Percentiles rank a stretch among this genome's conserved stretches.
Conservation (phyloP, 129 eudicot genomes). For the Helianthus tuberosus region DNA sequence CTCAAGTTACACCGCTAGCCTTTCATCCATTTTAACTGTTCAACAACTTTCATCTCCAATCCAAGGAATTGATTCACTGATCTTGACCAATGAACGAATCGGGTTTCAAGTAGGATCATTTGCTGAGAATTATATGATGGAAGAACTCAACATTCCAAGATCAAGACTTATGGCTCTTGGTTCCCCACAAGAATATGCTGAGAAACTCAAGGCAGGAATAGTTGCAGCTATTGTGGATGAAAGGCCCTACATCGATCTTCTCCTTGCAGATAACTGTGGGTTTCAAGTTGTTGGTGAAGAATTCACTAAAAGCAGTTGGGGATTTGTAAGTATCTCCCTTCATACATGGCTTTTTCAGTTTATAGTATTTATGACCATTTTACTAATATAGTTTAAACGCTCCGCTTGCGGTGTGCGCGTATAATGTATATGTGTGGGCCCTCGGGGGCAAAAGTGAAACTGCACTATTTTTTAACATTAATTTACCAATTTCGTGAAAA, state of each 20-base stretch:
- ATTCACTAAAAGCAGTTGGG: slow-evolving; percentile 88
- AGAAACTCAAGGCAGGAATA: slow-evolving; percentile 50
- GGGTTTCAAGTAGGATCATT: slow-evolving; percentile 91
- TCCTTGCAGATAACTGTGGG: slow-evolving; percentile 57
- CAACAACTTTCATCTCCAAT: slow-evolving; percentile 84
- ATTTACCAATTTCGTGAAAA: too few relatives aligned
- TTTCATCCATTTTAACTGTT: slow-evolving; percentile 90
- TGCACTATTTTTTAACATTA: too few relatives aligned
- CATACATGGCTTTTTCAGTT: neutral
- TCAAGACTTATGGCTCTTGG: slow-evolving; percentile 72
- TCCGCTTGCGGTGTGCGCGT: too few relatives aligned
- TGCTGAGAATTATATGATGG: slow-evolving; percentile 67
- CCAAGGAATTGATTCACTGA: slow-evolving; percentile 73
- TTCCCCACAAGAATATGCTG: slow-evolving; percentile 79
- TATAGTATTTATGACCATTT: neutral
- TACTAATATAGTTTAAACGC: neutral
- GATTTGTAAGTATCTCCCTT: slow-evolving; percentile 71
- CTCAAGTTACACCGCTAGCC: slow-evolving; percentile 96
- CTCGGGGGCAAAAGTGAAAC: too few relatives aligned
- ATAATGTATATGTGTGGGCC: too few relatives aligned
- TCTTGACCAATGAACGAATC: slow-evolving; percentile 51
- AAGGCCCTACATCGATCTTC: slow-evolving; percentile 72
- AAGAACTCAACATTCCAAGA: slow-evolving; percentile 71
- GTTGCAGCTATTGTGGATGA: slow-evolving; percentile 92
- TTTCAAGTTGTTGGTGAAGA: slow-evolving; percentile 73